Evolutionary conservation across 2,329 filamentous ascomycete species (phyloP).

Genomic region (Graphilbum sp.): DNA sequence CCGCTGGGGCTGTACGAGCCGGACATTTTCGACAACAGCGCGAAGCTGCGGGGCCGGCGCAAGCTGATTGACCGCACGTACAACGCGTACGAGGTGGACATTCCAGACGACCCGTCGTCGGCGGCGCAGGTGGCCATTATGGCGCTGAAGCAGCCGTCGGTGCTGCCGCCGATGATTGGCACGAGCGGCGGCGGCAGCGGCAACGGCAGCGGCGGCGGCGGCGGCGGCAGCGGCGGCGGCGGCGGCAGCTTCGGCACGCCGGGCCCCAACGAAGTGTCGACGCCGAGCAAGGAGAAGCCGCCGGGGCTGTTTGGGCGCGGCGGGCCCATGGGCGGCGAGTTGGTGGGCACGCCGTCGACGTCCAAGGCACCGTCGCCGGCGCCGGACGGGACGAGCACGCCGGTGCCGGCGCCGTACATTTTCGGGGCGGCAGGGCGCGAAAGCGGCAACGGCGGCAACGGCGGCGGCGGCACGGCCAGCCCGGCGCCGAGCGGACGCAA

Average conservation of each 20-base stretch:
- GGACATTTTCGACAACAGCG: constrained; percentile 64
- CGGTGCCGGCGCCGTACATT: constrained; percentile 38
- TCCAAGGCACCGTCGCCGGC: constrained; percentile 79
- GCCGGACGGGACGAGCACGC: constrained; percentile 60
- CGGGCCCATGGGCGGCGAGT: constrained; percentile 42
- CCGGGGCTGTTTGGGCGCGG: constrained; percentile 56
- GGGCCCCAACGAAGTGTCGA: constrained; percentile 28
- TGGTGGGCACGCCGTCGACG: constrained; percentile 61
- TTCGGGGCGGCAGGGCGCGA: constrained; percentile 31
- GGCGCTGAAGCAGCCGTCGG: constrained; percentile 41
- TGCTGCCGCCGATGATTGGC: constrained; percentile 20
- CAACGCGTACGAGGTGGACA: constrained; percentile 79
- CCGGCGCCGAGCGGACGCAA: constrained; percentile 36
- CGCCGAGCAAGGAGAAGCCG: constrained; percentile 44
- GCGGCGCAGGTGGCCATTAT: constrained; percentile 60
- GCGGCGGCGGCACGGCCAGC: constrained; percentile 24
- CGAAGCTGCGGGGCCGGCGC: constrained; percentile 64
- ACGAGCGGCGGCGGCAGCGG: neutral
- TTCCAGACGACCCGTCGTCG: constrained; percentile 77
- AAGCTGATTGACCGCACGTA: constrained; percentile 76
- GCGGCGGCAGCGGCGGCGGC: too few relatives aligned
- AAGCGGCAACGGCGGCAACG: too few relatives aligned
- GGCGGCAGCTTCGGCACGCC: too few relatives aligned
- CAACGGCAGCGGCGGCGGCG: too few relatives aligned
- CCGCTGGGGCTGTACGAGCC: constrained; percentile 92